phyloP scores from a whole-genome alignment of 108 stramenopile genomes.

The Pseudonitzschia multistriata region DNA sequence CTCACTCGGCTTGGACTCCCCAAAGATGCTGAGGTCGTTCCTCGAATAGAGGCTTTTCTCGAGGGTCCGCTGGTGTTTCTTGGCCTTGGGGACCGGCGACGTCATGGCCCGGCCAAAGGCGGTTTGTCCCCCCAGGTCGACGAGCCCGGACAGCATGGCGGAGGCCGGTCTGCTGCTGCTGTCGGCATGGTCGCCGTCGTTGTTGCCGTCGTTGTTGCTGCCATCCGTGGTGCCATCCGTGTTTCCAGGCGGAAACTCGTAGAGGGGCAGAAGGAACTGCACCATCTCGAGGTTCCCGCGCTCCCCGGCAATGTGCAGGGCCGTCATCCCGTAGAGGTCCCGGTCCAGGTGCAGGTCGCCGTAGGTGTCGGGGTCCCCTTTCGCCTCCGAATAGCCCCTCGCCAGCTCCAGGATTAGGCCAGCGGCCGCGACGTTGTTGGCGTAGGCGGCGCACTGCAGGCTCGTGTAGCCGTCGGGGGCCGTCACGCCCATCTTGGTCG shows the following conservation, averaged over 20 bases:
- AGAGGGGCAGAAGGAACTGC: conserved; percentile 35
- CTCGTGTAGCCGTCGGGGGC: conserved; percentile 80
- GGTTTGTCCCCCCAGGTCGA: conserved; percentile 66
- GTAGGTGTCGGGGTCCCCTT: background rate
- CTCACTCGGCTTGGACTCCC: conserved; percentile 39
- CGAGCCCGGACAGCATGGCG: conserved; percentile 31
- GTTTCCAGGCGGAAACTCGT: conserved; percentile 17
- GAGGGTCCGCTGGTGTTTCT: conserved; percentile 39
- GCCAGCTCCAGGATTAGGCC: conserved; percentile 32
- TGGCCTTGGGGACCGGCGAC: conserved; percentile 48
- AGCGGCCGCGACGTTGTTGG: conserved; percentile 30
- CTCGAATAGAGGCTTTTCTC: conserved; percentile 52
- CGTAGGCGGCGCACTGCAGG: conserved; percentile 60
- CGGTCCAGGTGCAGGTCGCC: conserved; percentile 21
- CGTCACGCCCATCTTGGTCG: conserved; percentile 41
- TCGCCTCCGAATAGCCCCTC: background rate
- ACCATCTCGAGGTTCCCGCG: conserved; percentile 59
- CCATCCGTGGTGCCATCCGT: too few relatives aligned
- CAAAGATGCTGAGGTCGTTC: conserved; percentile 63
- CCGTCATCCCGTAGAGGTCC: conserved; percentile 71
- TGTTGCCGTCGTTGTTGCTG: background rate
- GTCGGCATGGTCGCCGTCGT: conserved; percentile 10
- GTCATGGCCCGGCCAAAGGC: conserved; percentile 65
- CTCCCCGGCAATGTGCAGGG: conserved; percentile 81
- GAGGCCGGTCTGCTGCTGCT: background rate